Conservation (phyloP, 306 rosid species). For the Quercus aquifolioides region DNA sequence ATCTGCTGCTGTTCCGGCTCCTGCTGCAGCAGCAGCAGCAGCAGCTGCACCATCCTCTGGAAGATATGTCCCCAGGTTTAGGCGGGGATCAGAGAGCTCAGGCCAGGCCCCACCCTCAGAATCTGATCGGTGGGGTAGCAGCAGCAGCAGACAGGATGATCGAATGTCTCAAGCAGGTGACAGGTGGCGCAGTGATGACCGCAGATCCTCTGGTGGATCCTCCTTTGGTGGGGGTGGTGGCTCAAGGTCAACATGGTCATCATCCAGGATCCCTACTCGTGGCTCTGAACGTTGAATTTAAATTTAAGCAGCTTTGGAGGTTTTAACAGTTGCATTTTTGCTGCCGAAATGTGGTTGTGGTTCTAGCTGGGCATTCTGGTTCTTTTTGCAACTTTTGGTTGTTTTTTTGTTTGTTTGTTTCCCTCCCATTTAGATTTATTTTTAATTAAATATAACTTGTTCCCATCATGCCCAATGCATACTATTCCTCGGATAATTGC, state of each 20-base stretch:
- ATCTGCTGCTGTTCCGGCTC: slow-evolving; percentile 34
- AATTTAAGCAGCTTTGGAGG: not conserved
- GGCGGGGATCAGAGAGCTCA: slow-evolving; percentile 43
- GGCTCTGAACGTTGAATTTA: slow-evolving; percentile 39
- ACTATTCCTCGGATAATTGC: too few relatives aligned
- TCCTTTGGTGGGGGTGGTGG: slow-evolving; percentile 46
- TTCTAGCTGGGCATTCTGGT: not conserved
- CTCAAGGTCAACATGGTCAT: slow-evolving; percentile 69
- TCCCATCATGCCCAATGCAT: not conserved
- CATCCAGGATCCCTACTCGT: slow-evolving; percentile 49
- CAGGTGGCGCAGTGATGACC: slow-evolving; percentile 76
- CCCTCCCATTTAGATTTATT: not conserved
- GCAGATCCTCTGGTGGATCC: slow-evolving; percentile 37
- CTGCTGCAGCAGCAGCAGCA: slow-evolving; percentile 31
- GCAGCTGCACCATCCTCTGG: slow-evolving; percentile 34
- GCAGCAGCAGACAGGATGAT: slow-evolving; percentile 29
- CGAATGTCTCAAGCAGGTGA: slow-evolving; percentile 21
- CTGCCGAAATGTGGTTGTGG: not conserved
- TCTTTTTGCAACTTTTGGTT: not conserved
- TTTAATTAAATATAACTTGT: not conserved
- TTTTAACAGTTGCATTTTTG: not conserved
- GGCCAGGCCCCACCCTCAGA: slow-evolving; percentile 48
- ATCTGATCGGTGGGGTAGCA: slow-evolving; percentile 56
- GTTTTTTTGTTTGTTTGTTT: not conserved
- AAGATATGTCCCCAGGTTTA: slow-evolving; percentile 67